Base-by-base conservation (phyloP, 2,329 filamentous ascomycete genomes). In the Pestalotiopsis fici region DNA sequence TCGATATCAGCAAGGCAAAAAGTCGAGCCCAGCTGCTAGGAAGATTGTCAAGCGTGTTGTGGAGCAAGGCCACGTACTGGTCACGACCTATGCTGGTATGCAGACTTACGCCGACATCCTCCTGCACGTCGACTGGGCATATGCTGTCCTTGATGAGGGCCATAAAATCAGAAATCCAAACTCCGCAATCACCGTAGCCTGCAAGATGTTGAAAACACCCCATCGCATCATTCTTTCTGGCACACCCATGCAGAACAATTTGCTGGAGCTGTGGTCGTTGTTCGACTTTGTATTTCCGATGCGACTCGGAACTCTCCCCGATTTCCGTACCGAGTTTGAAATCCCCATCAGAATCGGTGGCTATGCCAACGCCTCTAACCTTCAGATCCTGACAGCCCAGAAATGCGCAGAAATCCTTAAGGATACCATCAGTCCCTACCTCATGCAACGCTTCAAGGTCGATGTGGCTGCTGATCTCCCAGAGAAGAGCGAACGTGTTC, bases 241-340 rank as follows among this genome's bases (percentile, higher is more conserved):
- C 4, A 99, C 96, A 0, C 97, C 97, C 0, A 97, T 99, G 85
- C 97, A 99, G 78, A 99, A 99, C 78, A 98, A 98, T 70, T 82
- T 99, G 28, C 91, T 92, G 0, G 97, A 99, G 77, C 83, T 99
- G 0, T 99, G 96, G 95, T 98, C 95, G 0, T 83, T 99, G 0
- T 98, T 99, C 76, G 97, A 99, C 77, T 99, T 99, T 76, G 92
- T 98, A 67, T 98, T 94, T 69, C 96, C 97, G 0, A 98, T 98
- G 93, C 91, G 95, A 15, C 83, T 99, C 5, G 97, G 96, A 0
- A 98, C 93, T 0, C 84, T 98, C 13, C 92, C 98, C 67, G 94
- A 93, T 70, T 99, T 99, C 77, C 89, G 94, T 59, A 91, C 91
- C 68, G 91, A 97, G 69, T 98, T 99, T 71, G 96, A 98, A 76